These are phyloP conservation scores for Geranium incanum DNA, from an alignment of 441 rosid genomes.

Conservation along the genomic window DNA sequence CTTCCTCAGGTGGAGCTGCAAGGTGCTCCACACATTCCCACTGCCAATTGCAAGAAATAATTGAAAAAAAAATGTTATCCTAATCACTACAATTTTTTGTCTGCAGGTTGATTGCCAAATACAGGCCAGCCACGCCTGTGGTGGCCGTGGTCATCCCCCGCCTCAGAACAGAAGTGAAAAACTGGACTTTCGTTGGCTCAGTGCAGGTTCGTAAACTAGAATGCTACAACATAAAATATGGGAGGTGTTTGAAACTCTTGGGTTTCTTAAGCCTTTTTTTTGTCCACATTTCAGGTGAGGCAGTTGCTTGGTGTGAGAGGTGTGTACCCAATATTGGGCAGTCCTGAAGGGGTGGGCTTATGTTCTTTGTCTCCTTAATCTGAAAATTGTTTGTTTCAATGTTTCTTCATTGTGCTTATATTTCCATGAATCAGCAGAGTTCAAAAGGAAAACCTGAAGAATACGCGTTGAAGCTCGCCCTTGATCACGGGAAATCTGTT, in stretches of 20 bases:
- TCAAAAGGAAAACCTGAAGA: slow-evolving; percentile 16
- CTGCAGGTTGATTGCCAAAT: slow-evolving; percentile 26
- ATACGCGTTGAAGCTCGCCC: slow-evolving; percentile 23
- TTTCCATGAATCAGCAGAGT: slow-evolving; percentile 8
- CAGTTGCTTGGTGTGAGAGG: slow-evolving; percentile 29
- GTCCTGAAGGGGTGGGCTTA: slow-evolving; percentile 20
- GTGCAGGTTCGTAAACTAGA: slow-evolving; percentile 17
- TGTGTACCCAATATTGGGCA: slow-evolving; percentile 22
- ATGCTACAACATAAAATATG: too few relatives aligned
- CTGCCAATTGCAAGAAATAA: too few relatives aligned
- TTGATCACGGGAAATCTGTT: slow-evolving; percentile 18
- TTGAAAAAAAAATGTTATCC: too few relatives aligned
- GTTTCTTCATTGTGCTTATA: neutral
- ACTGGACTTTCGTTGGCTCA: slow-evolving; percentile 25
- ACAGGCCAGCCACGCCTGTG: slow-evolving; percentile 24
- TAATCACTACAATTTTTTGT: neutral
- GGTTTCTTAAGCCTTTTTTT: slow-evolving; percentile 12
- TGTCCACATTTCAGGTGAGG: slow-evolving; percentile 20
- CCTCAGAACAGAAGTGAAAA: slow-evolving; percentile 18
- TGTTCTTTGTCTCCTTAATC: slow-evolving; percentile 7
- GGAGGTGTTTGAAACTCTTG: slow-evolving; percentile 19
- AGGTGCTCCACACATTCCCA: slow-evolving; percentile 11
- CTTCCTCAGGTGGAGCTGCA: slow-evolving; percentile 27
- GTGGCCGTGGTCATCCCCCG: slow-evolving; percentile 25
- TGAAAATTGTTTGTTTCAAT: neutral